Base-by-base conservation (phyloP, 805 yeast species). In the Cyberlindnera mississippiensis region DNA sequence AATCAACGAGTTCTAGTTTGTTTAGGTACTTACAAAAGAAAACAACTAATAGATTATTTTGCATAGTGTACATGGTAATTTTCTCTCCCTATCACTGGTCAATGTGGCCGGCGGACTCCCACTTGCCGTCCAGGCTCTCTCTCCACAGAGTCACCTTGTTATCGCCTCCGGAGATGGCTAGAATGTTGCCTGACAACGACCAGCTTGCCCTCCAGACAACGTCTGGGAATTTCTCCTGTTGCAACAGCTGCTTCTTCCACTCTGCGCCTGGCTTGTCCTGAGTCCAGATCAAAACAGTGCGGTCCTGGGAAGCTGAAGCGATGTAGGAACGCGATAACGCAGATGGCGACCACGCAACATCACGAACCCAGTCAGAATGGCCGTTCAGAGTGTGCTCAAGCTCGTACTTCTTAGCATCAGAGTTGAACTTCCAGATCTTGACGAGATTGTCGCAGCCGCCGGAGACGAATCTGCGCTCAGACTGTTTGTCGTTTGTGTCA, bases 131-230 rank as follows among this genome's bases (percentile, higher is more conserved):
- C 51, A 90, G 72, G 60, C 82, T 87, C 67, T 93, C 99, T 67
- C 89, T 90, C 98, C 98, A 93, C 62, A 93, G 75, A 26, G 96
- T 88, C 33, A 93, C 91, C 67, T 85, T 88, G 64, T 90, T 90
- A 63, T 93, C 98, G 41, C 98, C 98, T 36, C 97, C 96, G 37
- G 93, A 80, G 33, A 93, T 85, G 5, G 99, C 99, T 55, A 93
- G 75, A 24, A 93, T 82, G 62, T 93, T 93, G 40, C 99, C 99
- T 35, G 95, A 84, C 53, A 90, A 72, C 11, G 97, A 88, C 99
- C 99, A 93, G 53, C 95, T 82, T 37, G 95, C 96, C 63, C 97
- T 82, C 99, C 99, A 93, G 54, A 95, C 86, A 20, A 90, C 97
- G 62, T 93, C 99, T 13, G 96, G 93, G 75, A 93, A 93, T 61